These are phyloP conservation scores for Daldinia loculata DNA, from an alignment of 495 filamentous ascomycete species.

Conservation along the genomic window DNA sequence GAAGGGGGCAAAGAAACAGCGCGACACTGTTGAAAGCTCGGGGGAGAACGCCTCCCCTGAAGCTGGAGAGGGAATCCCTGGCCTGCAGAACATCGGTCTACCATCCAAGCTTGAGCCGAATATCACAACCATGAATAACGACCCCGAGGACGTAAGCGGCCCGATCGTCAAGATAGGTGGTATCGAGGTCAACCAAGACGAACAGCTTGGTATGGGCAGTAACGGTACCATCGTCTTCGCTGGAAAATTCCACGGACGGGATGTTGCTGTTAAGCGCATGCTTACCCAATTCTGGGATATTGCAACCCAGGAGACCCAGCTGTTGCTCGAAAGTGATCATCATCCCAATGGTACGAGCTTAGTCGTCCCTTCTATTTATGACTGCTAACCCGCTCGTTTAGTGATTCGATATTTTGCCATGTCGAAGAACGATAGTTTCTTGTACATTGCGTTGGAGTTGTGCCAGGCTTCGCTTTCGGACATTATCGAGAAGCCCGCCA, in stretches of 20 bases:
- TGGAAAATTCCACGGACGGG: constrained; percentile 87
- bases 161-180: constrained; percentile 74
- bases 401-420: constrained; percentile 96
- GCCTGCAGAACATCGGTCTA: constrained; percentile 52
- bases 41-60: constrained; percentile 51
- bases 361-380: neutral
- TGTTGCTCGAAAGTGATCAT: constrained; percentile 92
- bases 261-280: constrained; percentile 97
- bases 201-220: constrained; percentile 79
- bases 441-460: constrained; percentile 96
- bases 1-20: constrained; percentile 59
- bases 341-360: constrained; percentile 74
- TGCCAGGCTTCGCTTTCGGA: constrained; percentile 94
- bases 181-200: constrained; percentile 75
- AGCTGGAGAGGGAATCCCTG: constrained; percentile 43
- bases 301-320: constrained; percentile 88
- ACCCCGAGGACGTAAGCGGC: constrained; percentile 64
- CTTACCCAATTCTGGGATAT: constrained; percentile 93
- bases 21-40: constrained; percentile 51
- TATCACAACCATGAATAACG: constrained; percentile 57
- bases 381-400: constrained; percentile 44
- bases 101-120: constrained; percentile 66
- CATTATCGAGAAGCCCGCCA: constrained; percentile 72
- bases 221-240: constrained; percentile 87
- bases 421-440: constrained; percentile 85